Conservation (phyloP, 768 basidiomycete species). For the Podaxis sp. region DNA sequence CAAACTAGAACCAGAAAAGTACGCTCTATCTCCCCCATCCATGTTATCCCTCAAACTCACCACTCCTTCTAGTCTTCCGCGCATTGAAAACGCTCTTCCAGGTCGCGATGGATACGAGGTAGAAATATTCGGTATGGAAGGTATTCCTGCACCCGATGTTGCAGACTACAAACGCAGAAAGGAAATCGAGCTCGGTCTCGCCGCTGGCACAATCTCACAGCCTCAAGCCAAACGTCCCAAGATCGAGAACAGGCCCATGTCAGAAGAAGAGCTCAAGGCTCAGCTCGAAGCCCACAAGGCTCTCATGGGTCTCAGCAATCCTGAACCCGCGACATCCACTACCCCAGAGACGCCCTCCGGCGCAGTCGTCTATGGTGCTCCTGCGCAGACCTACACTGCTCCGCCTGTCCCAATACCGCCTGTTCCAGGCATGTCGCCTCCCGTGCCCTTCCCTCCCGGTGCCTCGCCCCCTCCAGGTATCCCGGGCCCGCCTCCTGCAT, state of each 20-base stretch:
- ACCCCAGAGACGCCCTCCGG: conserved; percentile 2
- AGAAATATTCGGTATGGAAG: conserved; percentile 99
- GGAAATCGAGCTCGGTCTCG: conserved; percentile 87
- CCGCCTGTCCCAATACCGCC: conserved; percentile 34
- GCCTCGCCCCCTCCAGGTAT: conserved; percentile 36
- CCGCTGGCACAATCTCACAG: conserved; percentile 76
- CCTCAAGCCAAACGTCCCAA: conserved; percentile 80
- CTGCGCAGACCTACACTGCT: conserved; percentile 65
- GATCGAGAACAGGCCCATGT: conserved; percentile 69
- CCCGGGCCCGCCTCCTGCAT: conserved; percentile 43
- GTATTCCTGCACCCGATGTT: conserved; percentile 89
- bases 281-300: conserved; percentile 89
- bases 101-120: conserved; percentile 97
- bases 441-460: conserved; percentile 36
- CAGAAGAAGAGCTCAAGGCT: conserved; percentile 79
- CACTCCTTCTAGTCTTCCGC: conserved; percentile 50
- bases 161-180: conserved; percentile 96
- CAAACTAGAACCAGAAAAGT: conserved; percentile 97
- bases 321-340: conserved; percentile 13
- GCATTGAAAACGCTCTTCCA: conserved; percentile 94
- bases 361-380: conserved; percentile 66
- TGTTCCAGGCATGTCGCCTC: conserved; percentile 24
- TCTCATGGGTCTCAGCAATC: conserved; percentile 63
- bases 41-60: not conserved
- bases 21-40: conserved; percentile 19